A percentile compares a stretch with the other conserved stretches of the same genome.
Evolutionary conservation across 129 eudicot genomes (phyloP).

Genomic region (Mikania micrantha): DNA sequence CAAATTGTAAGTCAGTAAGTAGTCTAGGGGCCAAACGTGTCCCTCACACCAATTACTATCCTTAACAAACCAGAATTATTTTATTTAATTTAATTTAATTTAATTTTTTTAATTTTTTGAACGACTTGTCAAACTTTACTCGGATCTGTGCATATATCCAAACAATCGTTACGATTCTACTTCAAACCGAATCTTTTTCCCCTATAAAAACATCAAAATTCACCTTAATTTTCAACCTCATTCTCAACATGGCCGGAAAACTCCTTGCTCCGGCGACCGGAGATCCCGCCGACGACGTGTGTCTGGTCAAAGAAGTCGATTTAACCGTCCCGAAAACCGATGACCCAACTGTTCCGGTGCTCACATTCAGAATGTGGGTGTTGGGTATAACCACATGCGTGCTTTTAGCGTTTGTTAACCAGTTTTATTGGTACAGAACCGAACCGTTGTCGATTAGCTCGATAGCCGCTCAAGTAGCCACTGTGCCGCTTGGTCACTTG

Average conservation of each 20-base stretch:
- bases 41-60: background rate
- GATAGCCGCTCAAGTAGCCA: slow-evolving; percentile 50
- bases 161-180: slow-evolving; percentile 3
- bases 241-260: slow-evolving; percentile 9
- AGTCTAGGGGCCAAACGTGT: background rate
- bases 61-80: slow-evolving; percentile 8
- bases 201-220: background rate
- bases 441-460: slow-evolving; percentile 39
- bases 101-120: no score
- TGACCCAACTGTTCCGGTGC: slow-evolving; percentile 51
- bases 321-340: slow-evolving; percentile 70
- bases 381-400: slow-evolving; percentile 52
- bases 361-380: slow-evolving; percentile 69
- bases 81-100: no score
- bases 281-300: slow-evolving; percentile 21
- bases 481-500: slow-evolving; percentile 59
- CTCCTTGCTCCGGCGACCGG: background rate
- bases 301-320: slow-evolving; percentile 46
- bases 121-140: no score
- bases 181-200: background rate
- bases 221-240: background rate
- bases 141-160: slow-evolving; percentile 20
- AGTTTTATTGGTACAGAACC: slow-evolving; percentile 62
- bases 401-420: slow-evolving; percentile 53
- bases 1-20: background rate